Base-by-base conservation (phyloP, 371 early-diverging fungal genomes). In the Massospora cicadina region DNA sequence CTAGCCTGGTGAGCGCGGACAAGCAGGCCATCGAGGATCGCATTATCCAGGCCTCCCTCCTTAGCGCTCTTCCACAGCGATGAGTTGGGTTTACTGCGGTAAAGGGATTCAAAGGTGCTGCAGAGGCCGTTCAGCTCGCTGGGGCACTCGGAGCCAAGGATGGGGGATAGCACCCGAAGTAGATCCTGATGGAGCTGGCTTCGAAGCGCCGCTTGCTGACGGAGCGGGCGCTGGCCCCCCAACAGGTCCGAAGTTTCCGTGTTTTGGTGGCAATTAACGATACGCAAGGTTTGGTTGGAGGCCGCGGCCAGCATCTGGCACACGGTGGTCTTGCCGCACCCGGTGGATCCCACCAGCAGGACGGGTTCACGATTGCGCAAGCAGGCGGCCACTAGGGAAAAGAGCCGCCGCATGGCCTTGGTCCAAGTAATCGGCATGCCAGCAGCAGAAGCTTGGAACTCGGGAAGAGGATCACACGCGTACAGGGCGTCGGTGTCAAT, bases 251-350 rank as follows among this genome's bases (percentile, higher is more conserved):
- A 81, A 1, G 95, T 90, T 72, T 99, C 99, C 17, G 93, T 93
- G 69, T 93, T 87, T 69, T 95, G 96, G 72, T 99, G 99, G 73
- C 98, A 95, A 70, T 96, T 98, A 64, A 99, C 87, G 58, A 92
- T 90, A 65, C 84, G 85, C 32, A 98, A 73, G 24, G 82, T 80
- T 32, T 79, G 80, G 5, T 75, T 68, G 55, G 79, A 76, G 27
- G 84, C 70, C 17, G 77, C 68, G 0, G 96, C 85, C 23, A 97
- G 71, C 77, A 95, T 82, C 72, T 99, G 95, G 72, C 94, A 93
- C 7, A 99, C 91, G 17, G 95, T 96, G 0, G 99, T 99, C 74
- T 99, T 99, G 64, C 99, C 99, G 72, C 95, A 93, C 21, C 99
- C 99, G 7, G 99, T 98, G 70, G 97, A 98, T 58, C 99, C 99